phyloP scores from a whole-genome alignment of 306 rosid genomes.

The Cicer arietinum region DNA sequence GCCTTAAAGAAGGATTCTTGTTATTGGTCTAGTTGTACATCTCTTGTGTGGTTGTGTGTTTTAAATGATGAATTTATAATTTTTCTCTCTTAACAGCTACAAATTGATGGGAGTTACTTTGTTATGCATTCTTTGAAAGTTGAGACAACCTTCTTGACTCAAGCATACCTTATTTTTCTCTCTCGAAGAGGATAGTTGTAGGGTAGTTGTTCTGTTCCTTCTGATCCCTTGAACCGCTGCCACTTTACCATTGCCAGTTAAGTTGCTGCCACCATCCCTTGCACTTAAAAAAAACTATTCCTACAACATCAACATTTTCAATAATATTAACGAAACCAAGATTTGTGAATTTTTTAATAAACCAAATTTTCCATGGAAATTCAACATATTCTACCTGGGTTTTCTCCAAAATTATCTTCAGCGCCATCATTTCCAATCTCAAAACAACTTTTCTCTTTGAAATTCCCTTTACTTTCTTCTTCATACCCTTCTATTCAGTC shows the following conservation, averaged over 20 bases:
- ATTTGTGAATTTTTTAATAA: background rate
- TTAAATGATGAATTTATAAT: background rate
- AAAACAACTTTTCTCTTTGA: slow-evolving; percentile 40
- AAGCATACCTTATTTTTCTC: background rate
- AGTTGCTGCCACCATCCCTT: background rate
- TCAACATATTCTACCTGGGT: slow-evolving; percentile 41
- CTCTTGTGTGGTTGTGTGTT: background rate
- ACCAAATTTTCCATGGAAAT: slow-evolving; percentile 42
- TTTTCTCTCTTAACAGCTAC: background rate
- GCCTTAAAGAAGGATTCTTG: background rate
- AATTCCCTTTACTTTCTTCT: slow-evolving; percentile 18
- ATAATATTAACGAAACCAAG: background rate
- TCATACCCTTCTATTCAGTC: slow-evolving; percentile 46
- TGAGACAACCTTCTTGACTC: slow-evolving; percentile 9
- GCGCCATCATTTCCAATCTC: slow-evolving; percentile 37
- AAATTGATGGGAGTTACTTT: slow-evolving; percentile 5
- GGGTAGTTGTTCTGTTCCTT: slow-evolving; percentile 13
- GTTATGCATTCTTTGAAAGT: background rate
- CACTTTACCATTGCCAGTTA: background rate
- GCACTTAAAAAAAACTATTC: background rate
- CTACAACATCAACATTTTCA: background rate
- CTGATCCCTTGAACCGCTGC: background rate
- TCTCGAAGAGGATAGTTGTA: slow-evolving; percentile 7
- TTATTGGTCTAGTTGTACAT: background rate
- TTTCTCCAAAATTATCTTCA: slow-evolving; percentile 45